Base-by-base conservation (phyloP, 129 eudicot genomes). In the Chrysanthemum lavandulifolium region DNA sequence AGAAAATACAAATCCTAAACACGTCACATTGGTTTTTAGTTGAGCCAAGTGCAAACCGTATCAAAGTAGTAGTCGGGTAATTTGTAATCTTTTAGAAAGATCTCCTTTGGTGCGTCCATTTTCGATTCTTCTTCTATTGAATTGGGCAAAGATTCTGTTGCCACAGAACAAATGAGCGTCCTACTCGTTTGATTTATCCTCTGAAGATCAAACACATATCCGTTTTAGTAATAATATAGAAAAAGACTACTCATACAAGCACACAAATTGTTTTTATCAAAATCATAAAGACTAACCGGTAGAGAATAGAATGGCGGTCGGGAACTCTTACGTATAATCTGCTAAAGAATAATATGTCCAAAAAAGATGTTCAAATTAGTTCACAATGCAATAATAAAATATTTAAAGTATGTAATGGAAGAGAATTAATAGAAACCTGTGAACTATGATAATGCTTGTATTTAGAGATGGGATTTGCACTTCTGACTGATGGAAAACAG, bases 21-120 rank as follows among this genome's bases (percentile, higher is more conserved):
- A 13, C 1, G 15, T 5, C 52, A n/a, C 10, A 10, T 2, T 12
- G 2, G 14, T 43, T 73, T 31, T 43, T 61, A 64, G 27, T 63
- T 62, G 65, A 73, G 63, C 21, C 13, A 55, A 21, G 64, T 65
- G 58, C 73, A 27, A 77, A 94, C 99, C 73, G 85, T 82, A 33
- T 94, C 99, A 80, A 94, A 94, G 81, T 86, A 94, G 79, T 90
- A 94, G 68, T 87, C 93, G 10, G 99, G 99, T 67, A 83, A 76
- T 79, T 94, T 90, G 85, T 94, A 94, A 77, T 94, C 99, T 81
- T 84, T 94, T 16, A 94, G 80, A 70, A 94, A 94, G 49, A 94
- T 88, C 72, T 94, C 99, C 62, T 90, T 94, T 33, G 93, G 99
- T 19, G 72, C 78, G 5, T 90, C 99, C 99, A 94, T 94, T 11